Base-by-base conservation (phyloP, 768 basidiomycete species). In the Amanita pseudoporphyria region DNA sequence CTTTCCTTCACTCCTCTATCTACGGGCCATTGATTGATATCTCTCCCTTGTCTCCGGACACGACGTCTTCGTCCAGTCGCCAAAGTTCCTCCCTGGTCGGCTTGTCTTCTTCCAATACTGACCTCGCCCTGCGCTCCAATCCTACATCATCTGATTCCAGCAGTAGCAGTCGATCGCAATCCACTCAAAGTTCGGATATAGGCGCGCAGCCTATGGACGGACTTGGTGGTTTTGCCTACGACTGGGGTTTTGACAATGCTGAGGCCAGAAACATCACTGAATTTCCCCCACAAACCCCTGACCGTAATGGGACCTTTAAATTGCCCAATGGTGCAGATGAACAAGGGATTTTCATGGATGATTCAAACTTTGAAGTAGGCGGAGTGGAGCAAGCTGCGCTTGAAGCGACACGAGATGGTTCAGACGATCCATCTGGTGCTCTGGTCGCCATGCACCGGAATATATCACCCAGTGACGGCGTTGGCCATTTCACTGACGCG, bases 11-110 rank as follows among this genome's bases (percentile, higher is more conserved):
- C 6, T 7, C 35, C 10, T 47, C 46, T 16, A 37, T 24, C 9
- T 22, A 41, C 24, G 47, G 47, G 32, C 49, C 49, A n/a, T 24
- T 50, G 41, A 42, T 50, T 28, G 49, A 50, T 16, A 26, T 50
- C 10, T 50, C 49, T 16, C 40, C 39, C 35, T 31, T 37, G 28
- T 28, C 41, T 9, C 38, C 40, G 9, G 35, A 18, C n/a, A 24
- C 46, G 12, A 32, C 45, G 6, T 33, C 49, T 43, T 43, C 32
- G 28, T 48, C 36, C 9, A 24, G 28, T 32, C 21, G 13, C 33
- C 40, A 42, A 18, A 33, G 9, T 16, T 50, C 40, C n/a, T 19
- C 39, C 6, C 28, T 36, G n/a, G 32, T 30, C 19, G 32, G 18
- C 13, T 19, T 43, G 2, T 50, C 49, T 43, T 43, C 40, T 26